Evolutionary conservation across 2,329 filamentous ascomycete species (phyloP).

Genomic region (Penicillium sp.): DNA sequence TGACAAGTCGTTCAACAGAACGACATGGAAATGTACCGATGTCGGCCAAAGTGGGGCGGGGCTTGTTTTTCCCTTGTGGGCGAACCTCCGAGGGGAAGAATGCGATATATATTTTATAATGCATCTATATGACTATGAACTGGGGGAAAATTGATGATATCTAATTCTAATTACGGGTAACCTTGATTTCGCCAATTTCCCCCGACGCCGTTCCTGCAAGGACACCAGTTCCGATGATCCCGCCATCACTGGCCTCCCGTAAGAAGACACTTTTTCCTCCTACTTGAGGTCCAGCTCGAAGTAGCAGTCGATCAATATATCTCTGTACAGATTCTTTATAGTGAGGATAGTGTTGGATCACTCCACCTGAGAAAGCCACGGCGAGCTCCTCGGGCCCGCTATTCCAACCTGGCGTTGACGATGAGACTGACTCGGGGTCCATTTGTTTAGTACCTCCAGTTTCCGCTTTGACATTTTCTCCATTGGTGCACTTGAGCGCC

Average conservation of each 20-base stretch:
- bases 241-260: conserved; percentile 52
- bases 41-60: not conserved
- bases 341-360: conserved; percentile 72
- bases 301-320: conserved; percentile 60
- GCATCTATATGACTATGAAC: not conserved
- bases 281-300: conserved; percentile 41
- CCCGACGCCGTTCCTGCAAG: conserved; percentile 47
- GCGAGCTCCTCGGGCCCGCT: conserved; percentile 58
- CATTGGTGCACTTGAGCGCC: not conserved
- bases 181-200: conserved; percentile 31
- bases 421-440: conserved; percentile 5
- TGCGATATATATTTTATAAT: not conserved
- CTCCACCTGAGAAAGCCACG: conserved; percentile 74
- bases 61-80: not conserved
- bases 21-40: not conserved
- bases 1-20: not conserved
- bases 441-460: conserved; percentile 8
- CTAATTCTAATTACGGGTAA: not conserved
- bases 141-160: not conserved
- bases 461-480: not conserved
- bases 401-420: conserved; percentile 29
- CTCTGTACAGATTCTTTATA: conserved; percentile 66
- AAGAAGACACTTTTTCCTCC: conserved; percentile 51
- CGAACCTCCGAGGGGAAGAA: not conserved
- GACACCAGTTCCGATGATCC: conserved; percentile 54